phyloP scores from a whole-genome alignment of 1,139 yeast genomes.

The Sugiyamaella xylanicola region DNA sequence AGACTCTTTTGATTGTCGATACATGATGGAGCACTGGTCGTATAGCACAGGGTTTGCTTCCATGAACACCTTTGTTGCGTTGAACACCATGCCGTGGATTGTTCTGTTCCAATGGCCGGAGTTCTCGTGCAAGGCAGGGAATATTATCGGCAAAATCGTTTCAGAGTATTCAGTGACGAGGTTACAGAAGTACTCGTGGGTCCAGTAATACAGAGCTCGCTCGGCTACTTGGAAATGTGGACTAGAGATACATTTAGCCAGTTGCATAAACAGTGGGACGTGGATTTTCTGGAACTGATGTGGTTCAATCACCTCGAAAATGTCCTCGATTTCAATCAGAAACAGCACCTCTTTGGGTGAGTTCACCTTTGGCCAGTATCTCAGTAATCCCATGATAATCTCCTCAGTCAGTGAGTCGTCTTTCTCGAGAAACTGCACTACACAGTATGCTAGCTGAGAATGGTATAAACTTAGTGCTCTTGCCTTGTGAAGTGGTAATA shows the following conservation, averaged over 20 bases:
- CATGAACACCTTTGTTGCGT: conserved; percentile 89
- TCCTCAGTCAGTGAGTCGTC: conserved; percentile 92
- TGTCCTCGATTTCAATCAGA: conserved; percentile 92
- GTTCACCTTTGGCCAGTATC: conserved; percentile 97
- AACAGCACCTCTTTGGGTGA: conserved; percentile 96
- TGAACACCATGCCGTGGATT: conserved; percentile 86
- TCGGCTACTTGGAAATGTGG: conserved; percentile 98
- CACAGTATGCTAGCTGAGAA: conserved; percentile 95
- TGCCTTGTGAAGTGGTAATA: conserved; percentile 91
- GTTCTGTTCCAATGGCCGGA: conserved; percentile 86
- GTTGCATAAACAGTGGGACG: conserved; percentile 90
- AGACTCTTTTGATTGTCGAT: conserved; percentile 73
- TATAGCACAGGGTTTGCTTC: conserved; percentile 90
- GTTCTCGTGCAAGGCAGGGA: conserved; percentile 85
- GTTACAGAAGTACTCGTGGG: conserved; percentile 89
- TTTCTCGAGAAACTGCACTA: conserved; percentile 93
- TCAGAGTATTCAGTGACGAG: conserved; percentile 88
- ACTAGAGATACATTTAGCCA: conserved; percentile 90
- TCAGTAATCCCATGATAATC: conserved; percentile 85
- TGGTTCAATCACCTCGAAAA: conserved; percentile 95
- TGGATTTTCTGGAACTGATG: conserved; percentile 88
- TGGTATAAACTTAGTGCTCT: conserved; percentile 86
- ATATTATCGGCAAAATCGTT: conserved; percentile 87
- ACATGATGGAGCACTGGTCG: conserved; percentile 87
- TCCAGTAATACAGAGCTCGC: conserved; percentile 92